Conservation (phyloP, 345 rosid species). For the Brassica napus region DNA sequence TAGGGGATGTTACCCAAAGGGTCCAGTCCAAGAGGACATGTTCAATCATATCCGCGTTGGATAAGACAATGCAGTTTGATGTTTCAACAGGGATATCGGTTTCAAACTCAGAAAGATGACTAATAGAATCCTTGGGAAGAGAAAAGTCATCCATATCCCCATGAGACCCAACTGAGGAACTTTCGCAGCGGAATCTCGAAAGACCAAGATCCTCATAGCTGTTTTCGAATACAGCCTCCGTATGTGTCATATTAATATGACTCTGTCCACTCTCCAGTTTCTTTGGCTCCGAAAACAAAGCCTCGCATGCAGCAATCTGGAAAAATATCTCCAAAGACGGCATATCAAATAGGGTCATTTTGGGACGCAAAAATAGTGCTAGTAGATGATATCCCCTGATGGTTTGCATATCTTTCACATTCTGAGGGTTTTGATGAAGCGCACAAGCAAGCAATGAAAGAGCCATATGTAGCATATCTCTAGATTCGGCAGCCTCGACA, state of each 20-base stretch:
- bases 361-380: slow-evolving; percentile 84
- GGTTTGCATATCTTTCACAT: slow-evolving; percentile 90
- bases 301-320: slow-evolving; percentile 98
- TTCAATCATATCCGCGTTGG: slow-evolving; percentile 97
- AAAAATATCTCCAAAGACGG: slow-evolving; percentile 93
- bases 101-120: slow-evolving; percentile 95
- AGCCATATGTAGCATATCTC: slow-evolving; percentile 97
- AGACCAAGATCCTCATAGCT: slow-evolving; percentile 80
- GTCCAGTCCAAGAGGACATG: slow-evolving; percentile 99
- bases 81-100: slow-evolving; percentile 79
- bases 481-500: slow-evolving; percentile 91
- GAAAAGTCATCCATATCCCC: slow-evolving; percentile 96
- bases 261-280: slow-evolving; percentile 52
- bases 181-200: slow-evolving; percentile 76
- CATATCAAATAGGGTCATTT: slow-evolving; percentile 90
- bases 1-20: slow-evolving; percentile 87
- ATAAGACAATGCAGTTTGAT: slow-evolving; percentile 93
- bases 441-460: slow-evolving; percentile 83
- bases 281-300: slow-evolving; percentile 93
- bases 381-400: slow-evolving; percentile 97
- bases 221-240: slow-evolving; percentile 57
- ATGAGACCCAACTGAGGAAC: slow-evolving; percentile 87
- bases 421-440: slow-evolving; percentile 97
- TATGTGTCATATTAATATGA: slow-evolving; percentile 46
- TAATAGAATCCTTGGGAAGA: slow-evolving; percentile 76